phyloP scores from a whole-genome alignment of 2,329 filamentous ascomycete genomes.

The Aspergillus tubingensis region DNA sequence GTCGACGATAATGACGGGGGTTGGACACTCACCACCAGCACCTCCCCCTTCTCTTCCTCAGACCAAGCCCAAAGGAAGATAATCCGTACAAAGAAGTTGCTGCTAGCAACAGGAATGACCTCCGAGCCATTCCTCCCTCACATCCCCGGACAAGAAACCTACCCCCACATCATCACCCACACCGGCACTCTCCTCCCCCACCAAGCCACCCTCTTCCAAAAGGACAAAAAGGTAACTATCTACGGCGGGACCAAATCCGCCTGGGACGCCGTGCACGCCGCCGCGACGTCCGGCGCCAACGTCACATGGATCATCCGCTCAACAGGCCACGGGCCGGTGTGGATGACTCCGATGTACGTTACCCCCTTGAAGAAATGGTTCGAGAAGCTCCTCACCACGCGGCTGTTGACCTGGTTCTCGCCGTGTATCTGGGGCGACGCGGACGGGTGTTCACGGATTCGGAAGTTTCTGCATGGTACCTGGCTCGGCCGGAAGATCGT shows the following conservation, averaged over 20 bases:
- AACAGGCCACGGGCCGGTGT: constrained; percentile 44
- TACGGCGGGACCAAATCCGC: constrained; percentile 64
- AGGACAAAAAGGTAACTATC: constrained; percentile 44
- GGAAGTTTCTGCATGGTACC: constrained; percentile 54
- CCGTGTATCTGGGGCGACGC: constrained; percentile 71
- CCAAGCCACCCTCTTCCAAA: constrained; percentile 29
- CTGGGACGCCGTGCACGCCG: constrained; percentile 64
- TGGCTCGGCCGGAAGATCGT: constrained; percentile 53
- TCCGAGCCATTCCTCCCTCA: constrained; percentile 59
- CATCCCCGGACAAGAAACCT: constrained; percentile 53
- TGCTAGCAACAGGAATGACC: constrained; percentile 64
- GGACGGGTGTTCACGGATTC: constrained; percentile 56
- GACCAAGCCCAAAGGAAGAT: not conserved
- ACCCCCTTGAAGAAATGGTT: constrained; percentile 69
- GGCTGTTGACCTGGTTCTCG: constrained; percentile 71
- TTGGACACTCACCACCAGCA: constrained; percentile 27
- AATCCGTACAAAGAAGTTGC: constrained; percentile 51
- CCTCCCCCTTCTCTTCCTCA: constrained; percentile 15
- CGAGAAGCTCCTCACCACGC: constrained; percentile 67
- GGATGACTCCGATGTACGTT: constrained; percentile 55
- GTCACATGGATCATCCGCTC: constrained; percentile 47
- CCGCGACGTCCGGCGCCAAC: constrained; percentile 54
- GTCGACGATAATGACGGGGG: constrained; percentile 41
- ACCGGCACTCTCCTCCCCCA: constrained; percentile 53
- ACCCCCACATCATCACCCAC: constrained; percentile 60